Evolutionary conservation across 2,329 filamentous ascomycete genomes (phyloP).

Genomic region (Cytospora mali): DNA sequence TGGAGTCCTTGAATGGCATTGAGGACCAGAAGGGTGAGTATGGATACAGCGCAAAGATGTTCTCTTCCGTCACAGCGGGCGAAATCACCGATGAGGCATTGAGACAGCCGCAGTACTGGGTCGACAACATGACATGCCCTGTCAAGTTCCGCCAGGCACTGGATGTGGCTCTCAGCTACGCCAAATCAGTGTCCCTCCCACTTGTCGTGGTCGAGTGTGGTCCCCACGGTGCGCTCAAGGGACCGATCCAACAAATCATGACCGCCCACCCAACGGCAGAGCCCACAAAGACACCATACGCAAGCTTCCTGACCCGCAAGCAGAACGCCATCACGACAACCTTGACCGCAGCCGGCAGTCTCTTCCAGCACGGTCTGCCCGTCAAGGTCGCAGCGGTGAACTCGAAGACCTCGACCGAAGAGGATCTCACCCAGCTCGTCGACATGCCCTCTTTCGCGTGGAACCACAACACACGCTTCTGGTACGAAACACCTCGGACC

Average conservation of each 20-base stretch:
- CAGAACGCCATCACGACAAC: constrained; percentile 12
- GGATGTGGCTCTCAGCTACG: neutral
- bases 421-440: constrained; percentile 31
- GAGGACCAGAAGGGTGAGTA: neutral
- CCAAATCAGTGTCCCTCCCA: constrained; percentile 35
- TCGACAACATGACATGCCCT: constrained; percentile 23
- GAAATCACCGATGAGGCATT: constrained; percentile 1
- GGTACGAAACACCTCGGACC: constrained; percentile 39
- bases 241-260: constrained; percentile 54
- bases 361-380: constrained; percentile 14
- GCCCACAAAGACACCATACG: constrained; percentile 12
- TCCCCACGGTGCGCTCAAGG: constrained; percentile 52
- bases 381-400: constrained; percentile 18
- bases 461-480: constrained; percentile 48
- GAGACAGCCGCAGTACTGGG: constrained; percentile 30
- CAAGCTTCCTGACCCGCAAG: constrained; percentile 12
- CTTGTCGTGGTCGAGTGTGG: constrained; percentile 51
- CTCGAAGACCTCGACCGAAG: constrained; percentile 19
- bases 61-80: constrained; percentile 27
- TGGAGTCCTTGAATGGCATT: constrained; percentile 20
- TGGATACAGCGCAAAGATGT: constrained; percentile 25
- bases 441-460: constrained; percentile 50
- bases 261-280: constrained; percentile 37
- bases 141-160: constrained; percentile 23
- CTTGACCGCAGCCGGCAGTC: constrained; percentile 3